Evolutionary conservation across 768 basidiomycete genomes (phyloP).

Genomic region (Gloeostereum incarnatum): DNA sequence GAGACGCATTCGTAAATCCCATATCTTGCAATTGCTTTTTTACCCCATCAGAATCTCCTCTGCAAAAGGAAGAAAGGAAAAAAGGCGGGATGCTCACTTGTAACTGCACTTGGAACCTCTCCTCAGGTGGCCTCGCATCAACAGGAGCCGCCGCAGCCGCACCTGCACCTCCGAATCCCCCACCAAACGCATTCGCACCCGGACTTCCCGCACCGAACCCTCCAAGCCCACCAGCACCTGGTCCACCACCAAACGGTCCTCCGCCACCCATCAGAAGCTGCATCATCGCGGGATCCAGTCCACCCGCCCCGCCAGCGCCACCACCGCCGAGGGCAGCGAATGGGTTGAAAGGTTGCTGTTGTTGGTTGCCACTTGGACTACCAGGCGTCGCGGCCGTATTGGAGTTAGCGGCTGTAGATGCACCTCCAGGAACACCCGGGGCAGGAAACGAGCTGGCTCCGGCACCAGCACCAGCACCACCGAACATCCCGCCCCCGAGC

Average conservation of each 20-base stretch:
- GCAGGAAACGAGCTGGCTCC: conserved; percentile 42
- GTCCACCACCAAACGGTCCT: background rate
- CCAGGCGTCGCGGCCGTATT: conserved; percentile 14
- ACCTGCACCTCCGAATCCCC: conserved; percentile 16
- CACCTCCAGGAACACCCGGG: conserved; percentile 42
- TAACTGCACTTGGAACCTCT: conserved; percentile 83
- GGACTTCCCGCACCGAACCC: conserved; percentile 14
- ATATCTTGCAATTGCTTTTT: conserved; percentile 85
- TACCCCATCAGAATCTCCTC: conserved; percentile 1
- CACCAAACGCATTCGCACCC: conserved; percentile 2
- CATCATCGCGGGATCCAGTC: conserved; percentile 31
- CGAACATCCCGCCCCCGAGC: conserved; percentile 12
- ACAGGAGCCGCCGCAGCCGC: conserved; percentile 38
- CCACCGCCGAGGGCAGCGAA: conserved; percentile 14
- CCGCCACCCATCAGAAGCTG: conserved; percentile 30
- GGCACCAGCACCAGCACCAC: conserved; percentile 10
- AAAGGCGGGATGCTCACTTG: conserved; percentile 37
- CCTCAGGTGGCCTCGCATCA: conserved; percentile 76
- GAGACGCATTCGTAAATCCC: conserved; percentile 85
- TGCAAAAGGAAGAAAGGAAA: background rate
- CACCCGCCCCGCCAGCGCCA: conserved; percentile 16
- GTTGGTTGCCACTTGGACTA: too few relatives aligned
- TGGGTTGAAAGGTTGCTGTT: conserved; percentile 14
- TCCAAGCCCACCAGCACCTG: conserved; percentile 16
- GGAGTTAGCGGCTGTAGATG: conserved; percentile 16